Percentiles rank a stretch among this genome's conserved stretches.
Evolutionary conservation across 352 stramenopile genomes (phyloP).

Genomic region (Globisporangium cystogenes): DNA sequence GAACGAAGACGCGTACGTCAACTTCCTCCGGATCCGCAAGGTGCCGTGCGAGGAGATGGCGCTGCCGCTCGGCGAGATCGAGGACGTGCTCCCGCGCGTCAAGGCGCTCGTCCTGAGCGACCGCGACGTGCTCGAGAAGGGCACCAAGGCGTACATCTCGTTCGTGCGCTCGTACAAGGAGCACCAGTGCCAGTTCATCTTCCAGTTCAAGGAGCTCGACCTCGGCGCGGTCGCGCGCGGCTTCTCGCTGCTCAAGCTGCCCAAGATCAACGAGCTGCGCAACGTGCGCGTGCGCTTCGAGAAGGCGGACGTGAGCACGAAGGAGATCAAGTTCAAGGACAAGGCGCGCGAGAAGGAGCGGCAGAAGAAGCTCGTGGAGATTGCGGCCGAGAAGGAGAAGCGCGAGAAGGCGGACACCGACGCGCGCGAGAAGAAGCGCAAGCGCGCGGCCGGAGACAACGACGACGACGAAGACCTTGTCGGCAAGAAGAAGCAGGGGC

Average conservation of each 20-base stretch:
- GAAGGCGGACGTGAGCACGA: constrained; percentile 85
- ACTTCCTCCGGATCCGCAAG: constrained; percentile 94
- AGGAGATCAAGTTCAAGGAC: constrained; percentile 94
- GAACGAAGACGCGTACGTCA: constrained; percentile 97
- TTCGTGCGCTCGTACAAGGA: constrained; percentile 99
- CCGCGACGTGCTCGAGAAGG: constrained; percentile 97
- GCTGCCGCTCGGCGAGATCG: constrained; percentile 52
- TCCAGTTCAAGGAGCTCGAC: constrained; percentile 97
- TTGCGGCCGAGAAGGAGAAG: constrained; percentile 69
- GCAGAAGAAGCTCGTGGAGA: constrained; percentile 91
- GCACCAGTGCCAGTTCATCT: constrained; percentile 98
- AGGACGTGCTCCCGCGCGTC: constrained; percentile 88
- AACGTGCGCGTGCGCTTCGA: constrained; percentile 83
- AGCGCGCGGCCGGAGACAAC: constrained; percentile 45
- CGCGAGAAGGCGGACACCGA: constrained; percentile 44
- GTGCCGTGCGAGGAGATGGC: constrained; percentile 88
- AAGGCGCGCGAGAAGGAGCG: constrained; percentile 95
- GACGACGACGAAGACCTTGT: constrained; percentile 31
- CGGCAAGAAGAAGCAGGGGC: constrained; percentile 62
- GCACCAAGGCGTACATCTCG: constrained; percentile 98
- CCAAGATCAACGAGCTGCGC: constrained; percentile 85
- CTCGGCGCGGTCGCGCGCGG: constrained; percentile 87
- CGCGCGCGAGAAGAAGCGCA: constrained; percentile 49
- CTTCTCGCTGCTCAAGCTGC: constrained; percentile 79
- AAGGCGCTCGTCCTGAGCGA: constrained; percentile 89